Base-by-base conservation (phyloP, 768 basidiomycete species). In the Lyophyllum atratum region DNA sequence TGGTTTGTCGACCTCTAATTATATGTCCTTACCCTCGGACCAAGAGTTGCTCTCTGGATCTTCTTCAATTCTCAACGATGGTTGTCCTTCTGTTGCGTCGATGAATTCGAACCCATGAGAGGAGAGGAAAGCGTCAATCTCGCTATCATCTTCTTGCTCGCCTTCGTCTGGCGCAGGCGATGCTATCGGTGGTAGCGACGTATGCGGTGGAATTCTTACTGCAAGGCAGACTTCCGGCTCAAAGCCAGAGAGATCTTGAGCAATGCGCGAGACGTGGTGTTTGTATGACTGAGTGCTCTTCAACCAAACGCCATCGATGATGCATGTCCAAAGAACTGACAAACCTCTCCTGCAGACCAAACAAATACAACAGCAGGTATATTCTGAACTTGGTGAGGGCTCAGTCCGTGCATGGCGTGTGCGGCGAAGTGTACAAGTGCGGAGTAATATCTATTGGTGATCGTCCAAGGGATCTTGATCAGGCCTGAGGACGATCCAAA, bases 361-460 rank as follows among this genome's bases (percentile, higher is more conserved):
- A 88, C 82, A 62, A 85, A 92, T 42, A 94, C 74, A 28, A 92
- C 70, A 10, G 92, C 92, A 21, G 92, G 90, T 6, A 85, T 79
- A 45, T 74, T 72, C 34, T 72, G 71, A 17, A 80, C 72, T 19
- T 76, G 69, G 44, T 76, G 67, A 17, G 76, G 70, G 28, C 69
- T 70, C 57, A 83, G 75, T 11, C 77, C 74, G 28, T 74, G 71
- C 52, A 84, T 68, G 17, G 79, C 73, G 53, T 79, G 78, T 11
- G 79, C 73, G 31, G 83, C 73, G 66, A 93, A 92, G 58, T 85
- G 84, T 7, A 94, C 87, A 56, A 81, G 76, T 1, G 92, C 92
- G 14, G 82, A 82, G 73, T 93, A 94, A 71, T 94, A 94, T 68
- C 83, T 87, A 75, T 93, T 93, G 50, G 73, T 71, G 59, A 93